These are phyloP conservation scores for Sanghuangporus baumii DNA, from an alignment of 1,284 basidiomycete species.

Conservation along the genomic window DNA sequence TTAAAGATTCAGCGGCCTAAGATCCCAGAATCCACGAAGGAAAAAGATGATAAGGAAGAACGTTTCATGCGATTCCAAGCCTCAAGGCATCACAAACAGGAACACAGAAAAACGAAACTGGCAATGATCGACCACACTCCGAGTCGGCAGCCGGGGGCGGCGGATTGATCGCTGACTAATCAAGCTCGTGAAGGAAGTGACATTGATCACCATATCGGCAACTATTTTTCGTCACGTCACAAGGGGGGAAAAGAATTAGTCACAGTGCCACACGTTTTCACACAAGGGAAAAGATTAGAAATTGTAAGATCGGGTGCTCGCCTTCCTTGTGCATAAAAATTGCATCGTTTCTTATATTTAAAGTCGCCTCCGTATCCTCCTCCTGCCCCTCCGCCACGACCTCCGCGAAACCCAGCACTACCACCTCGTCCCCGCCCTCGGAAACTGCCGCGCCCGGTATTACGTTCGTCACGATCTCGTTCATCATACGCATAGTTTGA, in stretches of 20 bases:
- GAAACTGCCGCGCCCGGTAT: not conserved
- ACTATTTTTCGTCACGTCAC: conserved; percentile 40
- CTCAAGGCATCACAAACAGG: not conserved
- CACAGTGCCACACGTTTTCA: conserved; percentile 30
- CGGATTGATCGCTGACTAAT: conserved; percentile 2
- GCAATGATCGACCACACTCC: not conserved
- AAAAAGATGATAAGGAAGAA: not conserved
- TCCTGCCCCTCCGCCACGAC: conserved; percentile 34
- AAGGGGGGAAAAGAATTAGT: conserved; percentile 32
- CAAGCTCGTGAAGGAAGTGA: conserved; percentile 67
- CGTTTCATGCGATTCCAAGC: not conserved
- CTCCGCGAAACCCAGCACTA: conserved; percentile 29
- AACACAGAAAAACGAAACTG: not conserved
- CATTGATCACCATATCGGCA: conserved; percentile 82
- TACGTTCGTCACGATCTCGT: conserved; percentile 9
- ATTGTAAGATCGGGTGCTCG: conserved; percentile 53
- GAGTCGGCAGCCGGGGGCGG: not conserved
- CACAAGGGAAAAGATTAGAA: conserved; percentile 14
- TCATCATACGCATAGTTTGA: conserved; percentile 3
- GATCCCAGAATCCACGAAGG: not conserved
- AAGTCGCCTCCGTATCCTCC: conserved; percentile 44
- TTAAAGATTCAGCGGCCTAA: not conserved
- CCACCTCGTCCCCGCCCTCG: conserved; percentile 24
- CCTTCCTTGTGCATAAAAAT: conserved; percentile 84
- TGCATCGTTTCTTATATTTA: conserved; percentile 79